These are phyloP conservation scores for Coemansia sp. DNA, from an alignment of 192 early-diverging fungal species.

Conservation along the genomic window DNA sequence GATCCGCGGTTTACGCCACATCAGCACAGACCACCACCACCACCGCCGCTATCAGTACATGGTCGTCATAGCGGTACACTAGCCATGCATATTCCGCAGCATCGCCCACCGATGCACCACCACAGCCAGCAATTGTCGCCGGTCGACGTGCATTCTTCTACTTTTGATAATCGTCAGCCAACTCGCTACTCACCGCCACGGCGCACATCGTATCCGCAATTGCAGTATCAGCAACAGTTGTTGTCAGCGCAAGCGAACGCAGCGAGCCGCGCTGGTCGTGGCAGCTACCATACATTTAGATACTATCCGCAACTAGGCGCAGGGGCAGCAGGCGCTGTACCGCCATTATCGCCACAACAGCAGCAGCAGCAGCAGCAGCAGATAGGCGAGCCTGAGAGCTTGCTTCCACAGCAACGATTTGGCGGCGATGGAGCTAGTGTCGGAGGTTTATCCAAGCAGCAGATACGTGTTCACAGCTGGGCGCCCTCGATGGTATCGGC, in stretches of 20 bases:
- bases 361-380: no score
- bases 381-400: neutral
- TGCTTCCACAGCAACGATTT: neutral
- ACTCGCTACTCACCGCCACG: slow-evolving; percentile 25
- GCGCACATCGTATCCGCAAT: slow-evolving; percentile 44
- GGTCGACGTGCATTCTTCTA: neutral
- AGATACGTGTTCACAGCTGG: slow-evolving; percentile 6
- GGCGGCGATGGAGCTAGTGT: neutral
- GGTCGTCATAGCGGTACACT: neutral
- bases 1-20: neutral
- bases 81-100: neutral
- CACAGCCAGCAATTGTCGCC: slow-evolving; percentile 12
- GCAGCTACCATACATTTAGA: slow-evolving; percentile 1
- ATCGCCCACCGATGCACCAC: neutral
- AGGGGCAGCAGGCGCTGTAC: neutral
- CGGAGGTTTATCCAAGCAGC: neutral
- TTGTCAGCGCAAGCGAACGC: neutral
- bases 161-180: neutral
- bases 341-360: neutral
- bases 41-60: neutral
- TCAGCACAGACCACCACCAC: neutral
- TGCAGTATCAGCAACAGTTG: slow-evolving; percentile 10
- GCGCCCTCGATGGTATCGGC: neutral
- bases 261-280: neutral
- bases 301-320: neutral